Percentiles rank a stretch among this genome's conserved stretches.
Evolutionary conservation across 306 rosid species (phyloP).

Genomic region (Inga laurina): DNA sequence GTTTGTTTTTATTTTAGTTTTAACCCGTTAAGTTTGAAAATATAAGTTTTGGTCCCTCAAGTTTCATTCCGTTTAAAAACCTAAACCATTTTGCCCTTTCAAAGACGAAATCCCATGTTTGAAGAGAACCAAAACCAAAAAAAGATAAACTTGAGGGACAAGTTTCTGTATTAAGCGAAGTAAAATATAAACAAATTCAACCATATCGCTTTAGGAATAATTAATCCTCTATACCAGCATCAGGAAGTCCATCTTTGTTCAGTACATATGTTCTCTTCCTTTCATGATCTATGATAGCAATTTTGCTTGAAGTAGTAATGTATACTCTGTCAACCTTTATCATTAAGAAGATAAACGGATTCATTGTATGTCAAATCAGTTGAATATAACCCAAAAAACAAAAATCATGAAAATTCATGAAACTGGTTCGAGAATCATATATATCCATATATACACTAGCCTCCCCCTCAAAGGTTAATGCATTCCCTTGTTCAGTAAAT

Average conservation of each 20-base stretch:
- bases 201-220: background rate
- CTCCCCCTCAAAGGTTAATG: constrained; percentile 71
- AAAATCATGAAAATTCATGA: background rate
- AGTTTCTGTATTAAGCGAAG: too few relatives aligned
- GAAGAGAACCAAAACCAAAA: too few relatives aligned
- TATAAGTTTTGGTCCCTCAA: too few relatives aligned
- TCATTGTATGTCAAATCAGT: background rate
- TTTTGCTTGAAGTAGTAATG: constrained; percentile 58
- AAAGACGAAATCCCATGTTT: too few relatives aligned
- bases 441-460: constrained; percentile 28
- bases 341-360: constrained; percentile 19
- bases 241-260: constrained; percentile 80
- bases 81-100: too few relatives aligned
- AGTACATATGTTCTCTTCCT: constrained; percentile 72
- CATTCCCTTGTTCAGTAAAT: constrained; percentile 83
- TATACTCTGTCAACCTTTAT: constrained; percentile 74
- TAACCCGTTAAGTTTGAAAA: too few relatives aligned
- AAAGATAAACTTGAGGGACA: too few relatives aligned
- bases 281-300: constrained; percentile 81
- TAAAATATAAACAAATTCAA: background rate
- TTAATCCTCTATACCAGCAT: constrained; percentile 55
- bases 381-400: background rate
- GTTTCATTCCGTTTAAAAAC: too few relatives aligned
- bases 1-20: too few relatives aligned
- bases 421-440: background rate